A percentile compares a stretch with the other conserved stretches of the same genome.
Evolutionary conservation across 1,284 basidiomycete genomes (phyloP).

Genomic region (Pseudozyma hubeiensis): DNA sequence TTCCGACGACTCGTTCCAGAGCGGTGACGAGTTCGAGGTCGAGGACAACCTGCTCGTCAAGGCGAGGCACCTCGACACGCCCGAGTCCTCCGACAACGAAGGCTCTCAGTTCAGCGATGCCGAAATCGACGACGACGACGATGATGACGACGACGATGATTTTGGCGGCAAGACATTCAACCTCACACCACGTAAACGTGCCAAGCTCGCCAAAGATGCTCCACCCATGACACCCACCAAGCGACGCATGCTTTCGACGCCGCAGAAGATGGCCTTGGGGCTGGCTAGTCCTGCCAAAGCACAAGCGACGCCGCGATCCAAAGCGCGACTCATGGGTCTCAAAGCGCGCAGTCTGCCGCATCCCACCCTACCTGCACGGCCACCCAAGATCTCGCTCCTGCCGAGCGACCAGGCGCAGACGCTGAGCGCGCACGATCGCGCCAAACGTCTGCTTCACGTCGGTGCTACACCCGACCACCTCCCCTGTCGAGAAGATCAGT

Average conservation of each 20-base stretch:
- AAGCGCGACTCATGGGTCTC: conserved; percentile 42
- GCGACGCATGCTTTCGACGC: conserved; percentile 35
- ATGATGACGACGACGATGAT: conserved; percentile 34
- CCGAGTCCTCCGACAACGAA: conserved; percentile 42
- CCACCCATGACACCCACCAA: conserved; percentile 44
- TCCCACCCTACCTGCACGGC: conserved; percentile 51
- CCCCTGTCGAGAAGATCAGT: conserved; percentile 91
- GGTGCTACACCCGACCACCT: conserved; percentile 89
- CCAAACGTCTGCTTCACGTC: conserved; percentile 80
- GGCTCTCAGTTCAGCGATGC: conserved; percentile 38
- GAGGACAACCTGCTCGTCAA: conserved; percentile 49
- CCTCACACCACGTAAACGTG: conserved; percentile 36
- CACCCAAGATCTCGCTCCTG: conserved; percentile 51
- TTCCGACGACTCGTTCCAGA: conserved; percentile 50
- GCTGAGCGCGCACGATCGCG: conserved; percentile 57
- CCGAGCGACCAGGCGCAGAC: conserved; percentile 29
- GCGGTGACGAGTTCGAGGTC: conserved; percentile 44
- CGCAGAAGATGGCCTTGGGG: conserved; percentile 28
- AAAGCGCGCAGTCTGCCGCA: conserved; percentile 42
- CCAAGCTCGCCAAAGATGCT: conserved; percentile 26
- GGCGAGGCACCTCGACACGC: conserved; percentile 40
- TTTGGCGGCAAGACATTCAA: conserved; percentile 36
- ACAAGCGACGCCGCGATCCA: conserved; percentile 44
- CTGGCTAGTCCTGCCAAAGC: conserved; percentile 45
- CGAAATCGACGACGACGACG: conserved; percentile 17